Conservation (phyloP, 2,329 filamentous ascomycete genomes). For the Aspergillus caelatus region DNA sequence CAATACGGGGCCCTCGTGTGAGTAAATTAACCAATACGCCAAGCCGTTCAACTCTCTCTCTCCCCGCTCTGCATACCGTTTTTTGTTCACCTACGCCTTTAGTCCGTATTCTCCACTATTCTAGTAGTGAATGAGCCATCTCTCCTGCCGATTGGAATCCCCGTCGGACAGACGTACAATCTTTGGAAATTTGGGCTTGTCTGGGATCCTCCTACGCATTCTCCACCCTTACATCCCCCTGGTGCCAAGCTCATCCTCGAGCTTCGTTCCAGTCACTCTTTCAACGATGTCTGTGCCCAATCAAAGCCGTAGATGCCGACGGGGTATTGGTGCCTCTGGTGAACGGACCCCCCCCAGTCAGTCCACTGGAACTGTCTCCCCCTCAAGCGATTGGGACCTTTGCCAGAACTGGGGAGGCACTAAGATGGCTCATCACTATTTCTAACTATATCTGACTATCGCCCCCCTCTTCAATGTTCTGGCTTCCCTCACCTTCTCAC, state of each 20-base stretch:
- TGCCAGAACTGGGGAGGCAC: background rate
- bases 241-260: slow-evolving; percentile 20
- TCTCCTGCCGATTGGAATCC: slow-evolving; percentile 10
- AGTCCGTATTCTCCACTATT: background rate
- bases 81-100: background rate
- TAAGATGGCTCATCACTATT: slow-evolving; percentile 10
- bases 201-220: slow-evolving; percentile 10
- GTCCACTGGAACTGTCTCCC: slow-evolving; percentile 7
- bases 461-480: slow-evolving; percentile 17
- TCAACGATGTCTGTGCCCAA: slow-evolving; percentile 17
- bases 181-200: background rate
- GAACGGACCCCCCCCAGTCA: slow-evolving; percentile 21
- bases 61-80: background rate
- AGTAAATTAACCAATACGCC: background rate
- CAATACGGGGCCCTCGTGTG: background rate
- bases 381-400: slow-evolving; percentile 6
- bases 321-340: slow-evolving; percentile 8
- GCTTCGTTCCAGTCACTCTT: slow-evolving; percentile 12
- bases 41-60: background rate
- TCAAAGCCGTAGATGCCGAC: slow-evolving; percentile 11
- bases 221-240: slow-evolving; percentile 18
- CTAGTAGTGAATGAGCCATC: background rate
- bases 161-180: background rate
- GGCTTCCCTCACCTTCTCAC: slow-evolving; percentile 15
- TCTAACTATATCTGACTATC: slow-evolving; percentile 28